These are phyloP conservation scores for Paramecium pentaurelia DNA, from an alignment of 73 alveolate genomes.

Conservation along the genomic window DNA sequence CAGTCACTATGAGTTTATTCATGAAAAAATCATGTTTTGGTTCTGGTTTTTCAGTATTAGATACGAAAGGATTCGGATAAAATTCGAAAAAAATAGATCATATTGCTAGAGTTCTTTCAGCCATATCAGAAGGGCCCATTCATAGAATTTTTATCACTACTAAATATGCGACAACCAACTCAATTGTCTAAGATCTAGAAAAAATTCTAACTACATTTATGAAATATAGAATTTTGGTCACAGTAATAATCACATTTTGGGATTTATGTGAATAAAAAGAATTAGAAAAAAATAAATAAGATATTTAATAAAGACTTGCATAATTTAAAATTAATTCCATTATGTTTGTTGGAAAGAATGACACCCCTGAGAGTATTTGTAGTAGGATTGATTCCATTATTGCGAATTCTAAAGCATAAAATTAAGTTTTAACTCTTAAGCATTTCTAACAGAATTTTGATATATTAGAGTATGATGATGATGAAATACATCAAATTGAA, in stretches of 20 bases:
- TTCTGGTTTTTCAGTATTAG: neutral
- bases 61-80: constrained; percentile 6
- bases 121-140: constrained; percentile 15
- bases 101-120: neutral
- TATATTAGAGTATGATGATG: too few species aligned
- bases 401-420: too few species aligned
- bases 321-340: too few species aligned
- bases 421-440: too few species aligned
- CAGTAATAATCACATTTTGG: neutral
- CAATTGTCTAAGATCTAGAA: too few species aligned
- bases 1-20: neutral
- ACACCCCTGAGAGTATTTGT: too few species aligned
- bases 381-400: too few species aligned
- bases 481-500: too few species aligned
- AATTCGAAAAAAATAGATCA: neutral
- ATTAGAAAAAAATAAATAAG: neutral
- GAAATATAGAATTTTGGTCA: neutral
- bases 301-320: neutral
- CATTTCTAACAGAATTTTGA: too few species aligned
- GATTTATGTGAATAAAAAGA: neutral
- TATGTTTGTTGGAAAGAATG: too few species aligned
- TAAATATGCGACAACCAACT: neutral
- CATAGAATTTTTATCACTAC: neutral
- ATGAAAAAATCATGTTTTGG: neutral
- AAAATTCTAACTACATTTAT: too few species aligned